phyloP scores from a whole-genome alignment of 805 yeast species.

The Blastobotrys attinorum region DNA sequence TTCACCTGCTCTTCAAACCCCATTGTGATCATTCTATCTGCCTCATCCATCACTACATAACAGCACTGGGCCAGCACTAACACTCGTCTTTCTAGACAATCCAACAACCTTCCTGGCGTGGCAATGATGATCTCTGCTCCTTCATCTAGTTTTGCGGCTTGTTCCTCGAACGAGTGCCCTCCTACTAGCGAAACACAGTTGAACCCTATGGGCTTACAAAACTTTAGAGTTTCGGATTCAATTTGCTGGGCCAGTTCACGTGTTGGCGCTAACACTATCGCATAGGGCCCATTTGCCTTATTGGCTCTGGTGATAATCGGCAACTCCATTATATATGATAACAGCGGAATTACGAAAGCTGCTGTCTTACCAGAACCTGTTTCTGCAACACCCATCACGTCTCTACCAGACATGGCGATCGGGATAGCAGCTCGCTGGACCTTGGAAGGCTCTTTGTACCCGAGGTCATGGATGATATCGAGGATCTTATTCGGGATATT shows the following conservation, averaged over 20 bases:
- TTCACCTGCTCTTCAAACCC: conserved; percentile 82
- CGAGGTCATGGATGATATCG: conserved; percentile 24
- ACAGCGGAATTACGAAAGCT: conserved; percentile 68
- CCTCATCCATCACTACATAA: conserved; percentile 81
- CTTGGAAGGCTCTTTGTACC: conserved; percentile 71
- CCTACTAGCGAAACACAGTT: conserved; percentile 66
- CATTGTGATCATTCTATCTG: conserved; percentile 91
- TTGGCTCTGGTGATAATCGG: conserved; percentile 41
- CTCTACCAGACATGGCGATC: conserved; percentile 47
- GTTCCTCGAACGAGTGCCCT: conserved; percentile 78
- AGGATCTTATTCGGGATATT: conserved; percentile 38
- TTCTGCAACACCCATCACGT: conserved; percentile 84
- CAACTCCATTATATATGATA: conserved; percentile 43
- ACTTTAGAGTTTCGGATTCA: conserved; percentile 52
- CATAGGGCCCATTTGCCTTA: conserved; percentile 59
- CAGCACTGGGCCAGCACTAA: conserved; percentile 52
- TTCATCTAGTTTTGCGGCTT: conserved; percentile 46
- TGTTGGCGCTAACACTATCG: conserved; percentile 79
- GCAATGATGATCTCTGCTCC: conserved; percentile 82
- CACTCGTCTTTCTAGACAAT: conserved; percentile 63
- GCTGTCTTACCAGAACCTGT: conserved; percentile 96
- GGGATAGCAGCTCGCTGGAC: conserved; percentile 89
- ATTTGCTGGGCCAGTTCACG: conserved; percentile 91
- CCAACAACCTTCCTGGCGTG: conserved; percentile 88
- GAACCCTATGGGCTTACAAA: conserved; percentile 34